Percentiles rank a stretch among this genome's conserved stretches.
Evolutionary conservation across 116 monocot genomes (phyloP).

Genomic region (Zostera marina): DNA sequence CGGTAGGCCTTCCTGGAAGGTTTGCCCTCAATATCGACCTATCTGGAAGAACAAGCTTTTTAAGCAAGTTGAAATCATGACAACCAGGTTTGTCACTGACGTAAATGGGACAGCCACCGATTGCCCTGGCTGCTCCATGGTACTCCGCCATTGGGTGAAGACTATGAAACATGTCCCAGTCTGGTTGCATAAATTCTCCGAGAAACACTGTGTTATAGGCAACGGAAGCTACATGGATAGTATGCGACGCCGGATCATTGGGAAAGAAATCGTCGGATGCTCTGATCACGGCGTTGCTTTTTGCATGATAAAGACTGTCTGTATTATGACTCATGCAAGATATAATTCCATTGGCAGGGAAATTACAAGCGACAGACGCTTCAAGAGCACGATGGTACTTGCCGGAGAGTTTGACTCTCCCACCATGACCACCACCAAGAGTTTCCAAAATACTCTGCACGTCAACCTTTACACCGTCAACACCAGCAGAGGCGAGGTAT

Average conservation of each 20-base stretch:
- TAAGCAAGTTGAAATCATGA: slow-evolving; percentile 61
- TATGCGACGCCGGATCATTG: slow-evolving; percentile 68
- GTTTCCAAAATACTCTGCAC: slow-evolving; percentile 90
- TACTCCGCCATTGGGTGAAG: slow-evolving; percentile 77
- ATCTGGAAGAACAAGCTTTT: slow-evolving; percentile 51
- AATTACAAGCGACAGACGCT: slow-evolving; percentile 41
- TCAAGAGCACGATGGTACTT: slow-evolving; percentile 65
- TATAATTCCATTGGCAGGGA: slow-evolving; percentile 71
- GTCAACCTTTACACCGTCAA: slow-evolving; percentile 84
- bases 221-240: slow-evolving; percentile 69
- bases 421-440: slow-evolving; percentile 61
- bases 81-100: slow-evolving; percentile 79
- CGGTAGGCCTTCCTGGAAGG: slow-evolving; percentile 57
- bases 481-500: slow-evolving; percentile 57
- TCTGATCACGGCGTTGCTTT: slow-evolving; percentile 57
- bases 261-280: slow-evolving; percentile 87
- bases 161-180: slow-evolving; percentile 96
- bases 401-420: slow-evolving; percentile 42
- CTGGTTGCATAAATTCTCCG: slow-evolving; percentile 88
- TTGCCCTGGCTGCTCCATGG: slow-evolving; percentile 66
- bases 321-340: slow-evolving; percentile 87
- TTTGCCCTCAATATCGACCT: slow-evolving; percentile 49
- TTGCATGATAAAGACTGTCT: slow-evolving; percentile 38
- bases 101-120: slow-evolving; percentile 69
- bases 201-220: slow-evolving; percentile 79